Conservation (phyloP, 2,329 filamentous ascomycete genomes). For the Paraphoma chrysanthemicola region DNA sequence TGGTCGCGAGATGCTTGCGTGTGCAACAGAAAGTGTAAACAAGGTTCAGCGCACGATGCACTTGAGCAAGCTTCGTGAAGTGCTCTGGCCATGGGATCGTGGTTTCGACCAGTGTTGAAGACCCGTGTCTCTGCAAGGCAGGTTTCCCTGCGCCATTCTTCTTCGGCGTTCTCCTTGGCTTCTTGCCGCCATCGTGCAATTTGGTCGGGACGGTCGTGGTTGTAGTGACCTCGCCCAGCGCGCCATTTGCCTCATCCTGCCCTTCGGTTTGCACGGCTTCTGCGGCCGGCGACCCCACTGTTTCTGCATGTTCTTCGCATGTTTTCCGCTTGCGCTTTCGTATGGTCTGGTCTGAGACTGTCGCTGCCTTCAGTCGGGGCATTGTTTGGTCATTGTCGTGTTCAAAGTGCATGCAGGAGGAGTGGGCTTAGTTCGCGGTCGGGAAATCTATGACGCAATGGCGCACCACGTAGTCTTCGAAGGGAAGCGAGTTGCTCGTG, state of each 20-base stretch:
- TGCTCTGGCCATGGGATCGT: constrained; percentile 74
- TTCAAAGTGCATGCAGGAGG: not conserved
- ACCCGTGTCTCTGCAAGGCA: constrained; percentile 50
- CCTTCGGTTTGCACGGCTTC: constrained; percentile 11
- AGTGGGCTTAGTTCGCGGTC: constrained; percentile 1
- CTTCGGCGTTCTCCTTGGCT: constrained; percentile 56
- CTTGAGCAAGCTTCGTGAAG: constrained; percentile 76
- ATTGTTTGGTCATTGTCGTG: constrained; percentile 22
- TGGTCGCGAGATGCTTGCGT: constrained; percentile 89
- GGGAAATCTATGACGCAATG: constrained; percentile 33
- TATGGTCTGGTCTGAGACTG: constrained; percentile 53
- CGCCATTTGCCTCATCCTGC: constrained; percentile 7
- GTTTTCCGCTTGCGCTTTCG: constrained; percentile 53
- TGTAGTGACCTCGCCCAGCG: constrained; percentile 23
- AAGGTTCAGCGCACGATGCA: constrained; percentile 84
- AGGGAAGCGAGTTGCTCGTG: not conserved
- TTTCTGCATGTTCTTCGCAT: constrained; percentile 27
- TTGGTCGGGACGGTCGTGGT: constrained; percentile 62
- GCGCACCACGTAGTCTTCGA: constrained; percentile 1
- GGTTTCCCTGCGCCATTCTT: constrained; percentile 44
- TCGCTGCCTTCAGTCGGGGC: constrained; percentile 50
- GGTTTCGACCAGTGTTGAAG: constrained; percentile 59
- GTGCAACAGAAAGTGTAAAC: constrained; percentile 96
- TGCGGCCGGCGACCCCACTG: constrained; percentile 6
- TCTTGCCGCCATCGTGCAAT: constrained; percentile 63